These are phyloP conservation scores for Dactylonectria macrodidyma DNA, from an alignment of 2,329 filamentous ascomycete genomes.

Conservation along the genomic window DNA sequence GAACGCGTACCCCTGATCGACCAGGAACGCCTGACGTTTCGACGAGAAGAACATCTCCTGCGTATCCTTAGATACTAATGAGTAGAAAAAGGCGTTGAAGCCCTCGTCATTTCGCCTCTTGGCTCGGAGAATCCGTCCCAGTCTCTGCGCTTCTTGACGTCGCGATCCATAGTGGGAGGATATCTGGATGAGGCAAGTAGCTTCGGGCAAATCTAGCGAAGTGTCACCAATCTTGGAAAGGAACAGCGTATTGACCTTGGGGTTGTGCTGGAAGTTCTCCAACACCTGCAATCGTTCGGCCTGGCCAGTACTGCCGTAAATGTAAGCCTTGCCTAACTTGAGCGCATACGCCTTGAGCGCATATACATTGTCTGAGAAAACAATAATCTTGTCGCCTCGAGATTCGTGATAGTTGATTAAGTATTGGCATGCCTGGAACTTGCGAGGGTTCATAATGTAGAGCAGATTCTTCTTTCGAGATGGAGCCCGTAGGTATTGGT, in stretches of 20 bases:
- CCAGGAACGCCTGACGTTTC: slow-evolving; percentile 95
- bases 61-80: slow-evolving; percentile 95
- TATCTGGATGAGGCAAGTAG: slow-evolving; percentile 96
- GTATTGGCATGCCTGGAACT: slow-evolving; percentile 97
- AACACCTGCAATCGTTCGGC: slow-evolving; percentile 88
- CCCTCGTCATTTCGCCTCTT: slow-evolving; percentile 98
- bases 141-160: slow-evolving; percentile 93
- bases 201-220: slow-evolving; percentile 96
- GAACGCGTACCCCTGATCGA: slow-evolving; percentile 98
- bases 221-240: slow-evolving; percentile 98
- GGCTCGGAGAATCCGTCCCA: slow-evolving; percentile 93
- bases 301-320: slow-evolving; percentile 91
- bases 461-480: slow-evolving; percentile 67
- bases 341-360: slow-evolving; percentile 88
- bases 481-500: slow-evolving; percentile 86
- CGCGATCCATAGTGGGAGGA: slow-evolving; percentile 98
- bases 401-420: slow-evolving; percentile 98
- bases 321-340: slow-evolving; percentile 88
- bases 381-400: slow-evolving; percentile 96
- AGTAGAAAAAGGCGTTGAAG: slow-evolving; percentile 99
- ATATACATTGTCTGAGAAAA: slow-evolving; percentile 98
- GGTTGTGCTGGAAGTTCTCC: slow-evolving; percentile 95
- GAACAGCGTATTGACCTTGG: slow-evolving; percentile 92
- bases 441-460: slow-evolving; percentile 97
- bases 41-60: slow-evolving; percentile 98